Percentiles rank a stretch among this genome's conserved stretches.
phyloP scores from a whole-genome alignment of 139 green algal species.

The Chlorella sp. region DNA sequence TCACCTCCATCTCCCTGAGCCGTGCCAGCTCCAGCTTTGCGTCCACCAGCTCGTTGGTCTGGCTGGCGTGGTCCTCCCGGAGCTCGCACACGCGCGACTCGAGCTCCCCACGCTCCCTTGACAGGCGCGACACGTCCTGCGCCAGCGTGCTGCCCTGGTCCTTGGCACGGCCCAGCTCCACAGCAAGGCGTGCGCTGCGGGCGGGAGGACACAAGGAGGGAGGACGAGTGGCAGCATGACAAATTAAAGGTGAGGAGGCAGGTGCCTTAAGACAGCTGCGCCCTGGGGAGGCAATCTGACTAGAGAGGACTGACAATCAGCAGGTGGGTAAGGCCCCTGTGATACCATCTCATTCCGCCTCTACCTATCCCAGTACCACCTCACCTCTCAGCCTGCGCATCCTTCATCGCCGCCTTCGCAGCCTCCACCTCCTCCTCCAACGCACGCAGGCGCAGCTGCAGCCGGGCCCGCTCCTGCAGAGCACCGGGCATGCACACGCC shows the following conservation, averaged over 20 bases:
- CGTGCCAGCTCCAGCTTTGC: constrained; percentile 6
- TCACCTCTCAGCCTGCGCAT: not conserved
- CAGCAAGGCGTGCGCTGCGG: not conserved
- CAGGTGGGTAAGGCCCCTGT: too few species aligned
- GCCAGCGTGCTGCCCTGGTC: not conserved
- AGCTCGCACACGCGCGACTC: not conserved
- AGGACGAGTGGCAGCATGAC: too few species aligned
- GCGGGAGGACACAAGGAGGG: too few species aligned
- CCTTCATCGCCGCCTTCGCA: not conserved
- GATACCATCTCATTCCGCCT: too few species aligned
- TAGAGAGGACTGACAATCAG: too few species aligned
- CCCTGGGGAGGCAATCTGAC: too few species aligned
- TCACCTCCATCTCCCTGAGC: constrained; percentile 6
- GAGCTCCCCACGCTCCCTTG: not conserved
- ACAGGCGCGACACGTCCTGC: not conserved
- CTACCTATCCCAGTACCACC: too few species aligned
- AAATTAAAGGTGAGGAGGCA: too few species aligned
- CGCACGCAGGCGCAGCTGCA: not conserved
- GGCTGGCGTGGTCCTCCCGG: not conserved
- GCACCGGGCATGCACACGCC: too few species aligned
- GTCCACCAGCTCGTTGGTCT: constrained; percentile 1
- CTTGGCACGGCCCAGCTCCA: not conserved
- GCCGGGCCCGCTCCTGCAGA: not conserved
- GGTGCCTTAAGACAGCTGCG: too few species aligned
- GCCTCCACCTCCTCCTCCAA: not conserved